Evolutionary conservation across 164 flowering plant genomes (phyloP), one percentile per base, ranked within the genome.

Genomic region (Taxillus chinensis): DNA sequence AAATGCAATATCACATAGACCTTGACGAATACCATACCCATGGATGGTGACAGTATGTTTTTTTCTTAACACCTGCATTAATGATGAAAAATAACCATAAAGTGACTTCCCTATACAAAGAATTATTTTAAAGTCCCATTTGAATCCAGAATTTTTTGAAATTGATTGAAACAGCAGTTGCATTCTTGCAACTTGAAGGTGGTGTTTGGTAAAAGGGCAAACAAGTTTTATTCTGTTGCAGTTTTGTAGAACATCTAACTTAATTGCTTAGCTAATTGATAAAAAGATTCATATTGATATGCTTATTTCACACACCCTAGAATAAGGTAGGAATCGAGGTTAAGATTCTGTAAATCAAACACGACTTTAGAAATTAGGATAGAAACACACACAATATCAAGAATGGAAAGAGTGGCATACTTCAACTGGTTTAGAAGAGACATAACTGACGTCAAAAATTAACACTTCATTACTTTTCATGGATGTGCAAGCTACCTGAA

Each of bases 401-500:
- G 40, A 62, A 10, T 7, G 45, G 41, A 45, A 64, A 55, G 45
- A 67, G 38, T 62, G 61, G 78, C 86, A 84, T 68, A 90, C 99
- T 68, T 80, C 83, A 64, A 74, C 65, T 45, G 99, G 95, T 61
- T 82, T 73, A 39, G 86, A 72, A 69, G 99, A 89, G 60, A 81
- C 52, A 62, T 79, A 85, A 62, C 89, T 83, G 73, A 93, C 78
- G 63, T 93, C 96, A 75, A 67, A 93, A 10, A 93, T 67, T 40
- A 55, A 70, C 46, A 90, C 73, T 68, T 83, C 83, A 68, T 74
- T 70, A 60, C 79, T 74, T 69, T 67, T 77, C 75, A 59, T 64
- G 16, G 96, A 87, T 55, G 90, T 55, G 66, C 97, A 93, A 56
- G 87, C 97, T 74, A 90, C 83, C 96, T 86, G 75, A 27, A 48